phyloP scores from a whole-genome alignment of 805 yeast species.

The Kuraishia piskuri region DNA sequence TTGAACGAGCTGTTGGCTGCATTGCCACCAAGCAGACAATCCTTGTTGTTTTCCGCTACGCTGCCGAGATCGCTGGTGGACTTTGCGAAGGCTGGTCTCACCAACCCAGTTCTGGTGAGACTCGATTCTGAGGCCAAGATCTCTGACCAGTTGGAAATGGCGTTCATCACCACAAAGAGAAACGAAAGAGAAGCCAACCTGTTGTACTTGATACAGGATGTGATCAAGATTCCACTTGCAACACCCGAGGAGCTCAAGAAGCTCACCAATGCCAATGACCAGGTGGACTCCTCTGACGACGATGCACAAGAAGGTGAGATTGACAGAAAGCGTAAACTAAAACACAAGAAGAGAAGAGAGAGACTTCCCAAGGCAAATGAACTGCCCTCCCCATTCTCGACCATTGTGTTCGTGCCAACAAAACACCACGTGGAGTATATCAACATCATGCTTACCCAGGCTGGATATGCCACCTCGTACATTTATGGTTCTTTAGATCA shows the following conservation, averaged over 20 bases:
- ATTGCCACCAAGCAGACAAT: slow-evolving; percentile 77
- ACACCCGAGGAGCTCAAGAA: slow-evolving; percentile 57
- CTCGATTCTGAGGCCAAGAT: slow-evolving; percentile 89
- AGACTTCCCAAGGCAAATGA: slow-evolving; percentile 73
- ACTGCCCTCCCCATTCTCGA: slow-evolving; percentile 76
- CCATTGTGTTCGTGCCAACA: slow-evolving; percentile 93
- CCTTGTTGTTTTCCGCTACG: slow-evolving; percentile 89
- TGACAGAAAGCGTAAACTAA: slow-evolving; percentile 24
- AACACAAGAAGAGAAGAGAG: slow-evolving; percentile 36
- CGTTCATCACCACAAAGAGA: slow-evolving; percentile 70
- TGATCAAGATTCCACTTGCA: slow-evolving; percentile 77
- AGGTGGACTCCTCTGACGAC: slow-evolving; percentile 44
- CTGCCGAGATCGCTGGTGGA: slow-evolving; percentile 88
- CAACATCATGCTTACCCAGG: slow-evolving; percentile 54
- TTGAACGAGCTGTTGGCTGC: slow-evolving; percentile 81
- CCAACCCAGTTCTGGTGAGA: slow-evolving; percentile 86
- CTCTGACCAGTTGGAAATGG: slow-evolving; percentile 86
- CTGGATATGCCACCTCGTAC: slow-evolving; percentile 80
- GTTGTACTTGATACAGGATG: slow-evolving; percentile 67
- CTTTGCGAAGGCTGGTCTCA: slow-evolving; percentile 94
- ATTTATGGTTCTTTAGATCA: slow-evolving; percentile 95
- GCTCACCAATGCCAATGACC: slow-evolving; percentile 37
- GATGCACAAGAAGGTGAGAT: slow-evolving; percentile 38
- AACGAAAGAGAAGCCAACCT: slow-evolving; percentile 88
- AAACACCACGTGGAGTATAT: slow-evolving; percentile 96